Evolutionary conservation across 169 alveolate species (phyloP).

Genomic region (Plasmodium falciparum): DNA sequence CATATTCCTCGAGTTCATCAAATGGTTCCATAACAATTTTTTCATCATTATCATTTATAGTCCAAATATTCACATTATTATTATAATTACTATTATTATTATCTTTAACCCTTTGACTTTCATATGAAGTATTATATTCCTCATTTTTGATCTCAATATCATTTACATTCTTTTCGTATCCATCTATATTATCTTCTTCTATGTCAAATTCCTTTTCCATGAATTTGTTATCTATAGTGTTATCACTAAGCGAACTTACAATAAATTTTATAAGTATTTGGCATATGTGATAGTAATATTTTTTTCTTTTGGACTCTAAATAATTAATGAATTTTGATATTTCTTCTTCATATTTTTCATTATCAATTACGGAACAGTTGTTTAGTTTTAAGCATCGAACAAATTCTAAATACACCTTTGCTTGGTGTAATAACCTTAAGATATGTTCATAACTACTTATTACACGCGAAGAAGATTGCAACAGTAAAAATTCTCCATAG

Average conservation of each 20-base stretch:
- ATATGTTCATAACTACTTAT: slow-evolving; percentile 68
- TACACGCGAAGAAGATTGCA: slow-evolving; percentile 74
- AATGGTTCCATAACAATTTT: slow-evolving; percentile 66
- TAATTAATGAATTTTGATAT: slow-evolving; percentile 57
- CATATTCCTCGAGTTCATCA: slow-evolving; percentile 76
- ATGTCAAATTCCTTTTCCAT: slow-evolving; percentile 11
- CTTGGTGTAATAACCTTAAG: slow-evolving; percentile 57
- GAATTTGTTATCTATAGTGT: slow-evolving; percentile 15
- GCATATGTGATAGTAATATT: slow-evolving; percentile 51
- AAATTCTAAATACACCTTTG: slow-evolving; percentile 60
- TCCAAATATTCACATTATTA: slow-evolving; percentile 14
- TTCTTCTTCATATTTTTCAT: slow-evolving; percentile 68
- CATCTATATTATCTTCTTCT: slow-evolving; percentile 16
- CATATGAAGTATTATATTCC: slow-evolving; percentile 13
- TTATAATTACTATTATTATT: not conserved
- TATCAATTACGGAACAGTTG: slow-evolving; percentile 9
- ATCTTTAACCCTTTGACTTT: slow-evolving; percentile 32
- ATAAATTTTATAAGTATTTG: slow-evolving; percentile 52
- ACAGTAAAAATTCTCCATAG: slow-evolving; percentile 70
- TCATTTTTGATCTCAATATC: slow-evolving; percentile 10
- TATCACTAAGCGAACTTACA: slow-evolving; percentile 56
- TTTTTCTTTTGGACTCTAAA: slow-evolving; percentile 54
- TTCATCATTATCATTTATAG: slow-evolving; percentile 23
- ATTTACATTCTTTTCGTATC: slow-evolving; percentile 9
- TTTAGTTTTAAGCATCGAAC: slow-evolving; percentile 36